A percentile compares a stretch with the other conserved stretches of the same genome.
Evolutionary conservation across 805 yeast genomes (phyloP).

Genomic region (Candida schatavii): DNA sequence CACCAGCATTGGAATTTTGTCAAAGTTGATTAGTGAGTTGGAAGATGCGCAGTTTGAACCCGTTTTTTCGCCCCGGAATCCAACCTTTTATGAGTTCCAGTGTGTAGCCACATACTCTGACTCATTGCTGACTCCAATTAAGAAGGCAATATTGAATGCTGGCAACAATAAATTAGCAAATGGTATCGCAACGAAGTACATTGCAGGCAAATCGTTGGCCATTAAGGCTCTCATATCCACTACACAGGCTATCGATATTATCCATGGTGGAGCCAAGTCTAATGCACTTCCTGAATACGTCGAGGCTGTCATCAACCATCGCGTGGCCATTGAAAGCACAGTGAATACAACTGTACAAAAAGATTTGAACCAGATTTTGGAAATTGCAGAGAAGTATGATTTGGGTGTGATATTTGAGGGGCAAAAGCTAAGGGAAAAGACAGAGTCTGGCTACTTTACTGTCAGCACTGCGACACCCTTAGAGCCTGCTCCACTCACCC

Average conservation of each 20-base stretch:
- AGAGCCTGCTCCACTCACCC: conserved; percentile 57
- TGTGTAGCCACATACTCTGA: conserved; percentile 26
- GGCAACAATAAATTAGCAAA: conserved; percentile 33
- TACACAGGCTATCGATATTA: conserved; percentile 64
- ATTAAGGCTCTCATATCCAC: conserved; percentile 50
- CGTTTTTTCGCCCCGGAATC: conserved; percentile 22
- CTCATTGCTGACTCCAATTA: conserved; percentile 21
- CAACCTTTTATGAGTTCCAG: conserved; percentile 24
- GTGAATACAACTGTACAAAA: conserved; percentile 41
- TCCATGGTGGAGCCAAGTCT: conserved; percentile 70
- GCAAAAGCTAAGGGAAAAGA: conserved; percentile 15
- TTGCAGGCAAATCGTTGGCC: conserved; percentile 15
- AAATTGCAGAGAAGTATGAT: conserved; percentile 45
- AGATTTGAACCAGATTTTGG: conserved; percentile 31
- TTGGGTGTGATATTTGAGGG: conserved; percentile 45
- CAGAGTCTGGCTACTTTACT: conserved; percentile 42
- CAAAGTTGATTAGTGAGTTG: conserved; percentile 17
- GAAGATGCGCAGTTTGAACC: conserved; percentile 20
- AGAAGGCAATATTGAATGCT: conserved; percentile 32
- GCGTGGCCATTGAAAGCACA: conserved; percentile 58
- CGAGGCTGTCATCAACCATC: conserved; percentile 54
- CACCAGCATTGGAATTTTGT: conserved; percentile 27
- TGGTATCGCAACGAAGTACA: conserved; percentile 27
- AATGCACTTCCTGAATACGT: conserved; percentile 75
- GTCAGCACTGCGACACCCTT: conserved; percentile 23